Percentiles rank a stretch among this genome's conserved stretches.
Conservation (phyloP, 2,329 filamentous ascomycete species). For the Ophiocordyceps camponoti-floridani region DNA sequence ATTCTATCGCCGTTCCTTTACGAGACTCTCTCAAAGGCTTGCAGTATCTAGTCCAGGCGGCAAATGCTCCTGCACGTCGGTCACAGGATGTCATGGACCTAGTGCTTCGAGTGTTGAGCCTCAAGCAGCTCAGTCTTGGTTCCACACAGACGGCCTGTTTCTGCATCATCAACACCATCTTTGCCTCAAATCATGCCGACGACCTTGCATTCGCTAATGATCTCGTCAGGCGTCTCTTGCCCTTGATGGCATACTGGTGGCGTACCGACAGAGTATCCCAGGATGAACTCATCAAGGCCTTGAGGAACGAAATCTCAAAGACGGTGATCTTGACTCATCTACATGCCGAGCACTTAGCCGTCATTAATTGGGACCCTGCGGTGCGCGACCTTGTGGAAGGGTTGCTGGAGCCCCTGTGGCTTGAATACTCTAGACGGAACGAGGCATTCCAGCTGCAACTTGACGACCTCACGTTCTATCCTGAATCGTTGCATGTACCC, state of each 20-base stretch:
- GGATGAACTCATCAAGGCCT: conserved; percentile 38
- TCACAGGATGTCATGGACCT: conserved; percentile 36
- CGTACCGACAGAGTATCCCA: conserved; percentile 45
- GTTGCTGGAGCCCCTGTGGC: conserved; percentile 54
- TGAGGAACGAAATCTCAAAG: conserved; percentile 65
- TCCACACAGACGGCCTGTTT: conserved; percentile 57
- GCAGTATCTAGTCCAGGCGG: conserved; percentile 40
- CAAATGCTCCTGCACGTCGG: conserved; percentile 48
- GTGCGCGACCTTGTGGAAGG: conserved; percentile 36
- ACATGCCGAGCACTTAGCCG: conserved; percentile 39
- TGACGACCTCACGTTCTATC: conserved; percentile 51
- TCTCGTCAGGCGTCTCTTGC: conserved; percentile 43
- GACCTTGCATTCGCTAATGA: conserved; percentile 43
- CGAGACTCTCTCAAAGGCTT: conserved; percentile 41
- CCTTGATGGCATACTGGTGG: conserved; percentile 64
- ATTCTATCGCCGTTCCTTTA: conserved; percentile 18
- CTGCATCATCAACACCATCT: conserved; percentile 52
- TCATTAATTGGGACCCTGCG: conserved; percentile 19
- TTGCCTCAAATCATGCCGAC: conserved; percentile 50
- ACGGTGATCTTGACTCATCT: conserved; percentile 49
- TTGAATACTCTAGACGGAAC: conserved; percentile 57
- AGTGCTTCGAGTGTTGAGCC: conserved; percentile 42
- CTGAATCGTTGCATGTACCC: conserved; percentile 18
- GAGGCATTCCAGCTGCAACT: conserved; percentile 58
- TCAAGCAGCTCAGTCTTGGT: conserved; percentile 37